Base-by-base conservation (phyloP, 2,329 filamentous ascomycete species). In the Neoarthrinium moseri region DNA sequence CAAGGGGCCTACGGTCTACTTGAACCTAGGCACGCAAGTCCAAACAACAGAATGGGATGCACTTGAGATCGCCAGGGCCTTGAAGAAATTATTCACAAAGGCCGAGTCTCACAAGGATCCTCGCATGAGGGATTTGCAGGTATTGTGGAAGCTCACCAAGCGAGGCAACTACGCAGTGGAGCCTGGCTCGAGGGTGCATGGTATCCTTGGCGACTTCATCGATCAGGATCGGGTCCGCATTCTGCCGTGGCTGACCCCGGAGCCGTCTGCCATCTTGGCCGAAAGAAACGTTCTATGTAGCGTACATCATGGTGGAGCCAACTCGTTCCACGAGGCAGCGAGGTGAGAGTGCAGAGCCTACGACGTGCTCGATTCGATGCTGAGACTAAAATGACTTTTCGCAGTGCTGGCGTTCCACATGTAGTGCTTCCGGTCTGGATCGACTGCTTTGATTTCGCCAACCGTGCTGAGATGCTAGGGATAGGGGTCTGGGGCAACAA, bases 271-370 rank as follows among this genome's bases (percentile, higher is more conserved):
- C 17, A 23, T 43, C 12, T 12, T 43, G 5, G 34, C 67, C 23
- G 21, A 24, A 26, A 62, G 52, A 10, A 62, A 61, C 1, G 48
- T 60, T 17, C 52, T 67, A 7, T 49, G 55, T 4, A 58, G 61
- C 47, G 62, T 68, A 11, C 65, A 69, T 39, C 66, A 68, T 42
- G 66, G 66, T 23, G 66, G 65, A n/a, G 58, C 64, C 1, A 68
- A 67, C 40, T 64, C 63, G 0, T 56, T 54, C 35, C 45, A 51
- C 23, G 53, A 56, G 24, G 53, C 53, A n/a, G 3, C 26, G 1
- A 27, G 22, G 23, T 41, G 11, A 41, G 38, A 29, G 12, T 2
- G 11, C 4, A n/a, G 12, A 4, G 24, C 24, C 10, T 15, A 24
- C 17, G 2, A 22, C 15, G n/a, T 34, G 5, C 17, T 12, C 12